Conservation (phyloP, 495 filamentous ascomycete genomes). For the Penicillium soppii region DNA sequence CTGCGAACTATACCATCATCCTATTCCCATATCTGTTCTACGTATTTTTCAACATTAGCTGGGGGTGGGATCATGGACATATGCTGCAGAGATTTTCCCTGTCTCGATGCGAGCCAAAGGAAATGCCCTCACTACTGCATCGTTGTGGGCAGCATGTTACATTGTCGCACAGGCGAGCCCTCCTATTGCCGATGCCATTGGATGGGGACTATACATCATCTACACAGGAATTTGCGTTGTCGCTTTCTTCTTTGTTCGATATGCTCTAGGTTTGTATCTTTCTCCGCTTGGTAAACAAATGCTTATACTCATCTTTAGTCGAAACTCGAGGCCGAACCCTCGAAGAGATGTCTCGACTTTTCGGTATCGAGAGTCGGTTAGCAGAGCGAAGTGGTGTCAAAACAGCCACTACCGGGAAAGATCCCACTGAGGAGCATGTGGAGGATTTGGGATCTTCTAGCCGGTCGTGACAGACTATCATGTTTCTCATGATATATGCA, state of each 20-base stretch:
- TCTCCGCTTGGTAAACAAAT: background rate
- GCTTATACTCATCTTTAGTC: conserved; percentile 2
- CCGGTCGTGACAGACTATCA: background rate
- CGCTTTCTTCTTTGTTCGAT: conserved; percentile 47
- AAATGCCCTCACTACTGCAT: conserved; percentile 23
- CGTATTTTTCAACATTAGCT: conserved; percentile 58
- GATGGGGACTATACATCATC: conserved; percentile 70
- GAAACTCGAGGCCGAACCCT: conserved; percentile 16
- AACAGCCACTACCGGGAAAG: background rate
- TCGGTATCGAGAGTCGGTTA: conserved; percentile 20
- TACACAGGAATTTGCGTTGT: conserved; percentile 64
- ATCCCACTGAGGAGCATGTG: conserved; percentile 3
- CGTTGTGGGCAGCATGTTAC: conserved; percentile 33
- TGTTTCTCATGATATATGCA: no score
- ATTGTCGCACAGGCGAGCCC: conserved; percentile 71
- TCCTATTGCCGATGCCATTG: conserved; percentile 60
- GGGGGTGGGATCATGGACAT: conserved; percentile 25
- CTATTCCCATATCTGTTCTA: conserved; percentile 78
- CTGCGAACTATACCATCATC: conserved; percentile 68
- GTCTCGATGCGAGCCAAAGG: conserved; percentile 29
- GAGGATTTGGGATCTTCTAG: conserved; percentile 1
- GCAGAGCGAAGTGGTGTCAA: conserved; percentile 12
- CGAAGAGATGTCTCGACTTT: conserved; percentile 22
- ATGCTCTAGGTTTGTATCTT: conserved; percentile 8
- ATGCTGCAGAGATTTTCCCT: conserved; percentile 26